phyloP scores from a whole-genome alignment of 2,329 filamentous ascomycete genomes.

The Aspergillus aculeatus region DNA sequence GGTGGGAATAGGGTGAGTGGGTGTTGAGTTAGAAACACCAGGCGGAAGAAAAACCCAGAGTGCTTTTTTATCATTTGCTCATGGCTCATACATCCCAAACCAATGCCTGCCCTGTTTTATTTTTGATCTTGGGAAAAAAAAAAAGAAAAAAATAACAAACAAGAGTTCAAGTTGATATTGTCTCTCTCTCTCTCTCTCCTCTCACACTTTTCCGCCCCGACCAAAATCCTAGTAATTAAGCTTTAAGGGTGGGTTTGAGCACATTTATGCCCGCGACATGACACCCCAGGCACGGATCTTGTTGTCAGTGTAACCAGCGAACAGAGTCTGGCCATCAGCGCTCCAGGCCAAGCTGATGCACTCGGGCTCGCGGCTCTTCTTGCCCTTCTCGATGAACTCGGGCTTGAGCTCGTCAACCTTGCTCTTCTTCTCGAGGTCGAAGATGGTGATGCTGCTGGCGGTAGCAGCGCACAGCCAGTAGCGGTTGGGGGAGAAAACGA shows the following conservation, averaged over 20 bases:
- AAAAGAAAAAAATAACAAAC: slow-evolving; percentile 27
- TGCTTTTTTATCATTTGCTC: slow-evolving; percentile 40
- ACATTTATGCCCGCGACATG: slow-evolving; percentile 80
- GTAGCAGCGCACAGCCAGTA: slow-evolving; percentile 99
- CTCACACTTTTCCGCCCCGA: slow-evolving; percentile 20
- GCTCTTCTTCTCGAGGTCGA: slow-evolving; percentile 99
- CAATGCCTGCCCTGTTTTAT: slow-evolving; percentile 39
- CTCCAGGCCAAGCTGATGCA: slow-evolving; percentile 97
- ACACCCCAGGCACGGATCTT: slow-evolving; percentile 97
- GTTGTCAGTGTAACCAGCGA: slow-evolving; percentile 99
- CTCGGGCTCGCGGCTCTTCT: slow-evolving; percentile 99
- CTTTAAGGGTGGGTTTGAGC: not conserved
- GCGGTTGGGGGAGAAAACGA: slow-evolving; percentile 99
- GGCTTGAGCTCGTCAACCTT: slow-evolving; percentile 99
- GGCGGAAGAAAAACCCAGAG: slow-evolving; percentile 14
- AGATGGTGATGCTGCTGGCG: slow-evolving; percentile 98
- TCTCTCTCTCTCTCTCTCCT: slow-evolving; percentile 16
- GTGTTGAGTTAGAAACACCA: too few relatives aligned
- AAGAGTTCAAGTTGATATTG: slow-evolving; percentile 17
- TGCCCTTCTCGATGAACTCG: slow-evolving; percentile 91
- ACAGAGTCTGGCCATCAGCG: slow-evolving; percentile 97
- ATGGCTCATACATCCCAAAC: slow-evolving; percentile 46
- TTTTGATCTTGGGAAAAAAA: slow-evolving; percentile 20
- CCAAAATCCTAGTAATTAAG: not conserved
- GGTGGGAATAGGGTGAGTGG: too few relatives aligned